Evolutionary conservation across 495 filamentous ascomycete species (phyloP), one percentile per base, ranked within the genome.

Genomic region (Podospora pseudopauciseta): DNA sequence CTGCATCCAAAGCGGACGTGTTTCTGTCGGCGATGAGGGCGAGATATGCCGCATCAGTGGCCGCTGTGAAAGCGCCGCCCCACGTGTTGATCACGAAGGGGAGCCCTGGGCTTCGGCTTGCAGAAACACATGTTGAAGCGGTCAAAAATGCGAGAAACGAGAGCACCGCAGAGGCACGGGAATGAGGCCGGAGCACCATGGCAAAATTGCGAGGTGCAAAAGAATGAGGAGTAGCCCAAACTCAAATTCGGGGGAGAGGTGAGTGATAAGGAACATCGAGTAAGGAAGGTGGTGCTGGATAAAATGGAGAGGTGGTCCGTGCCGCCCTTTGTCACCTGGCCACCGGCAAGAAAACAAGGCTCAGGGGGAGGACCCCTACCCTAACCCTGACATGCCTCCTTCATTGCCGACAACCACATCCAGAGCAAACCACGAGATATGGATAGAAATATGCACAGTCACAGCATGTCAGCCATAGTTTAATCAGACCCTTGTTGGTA

Each of bases 11-110:
- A 28, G 80, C 79, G 4, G 78, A 73, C 2, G 73, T 73, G 44
- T 66, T 53, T 49, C 15, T 49, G 9, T 49, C 15, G 9, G 39
- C 39, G 4, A 71, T 68, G 49, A 81, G 76, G 44, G 76, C 64
- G 15, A 71, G 28, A 62, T 79, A 84, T 20, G 82, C 82, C n/a
- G 81, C 80, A 66, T 84, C 79, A 19, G 82, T 84, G 61, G 81
- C 82, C 19, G 77, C 75, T 13, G 78, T 80, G 71, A 84, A 84
- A 19, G 76, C 71, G 7, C 82, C 82, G 61, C 75, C 77, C 82
- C 82, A 84, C 53, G 77, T 80, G 71, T 83, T 84, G 68, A 84
- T 78, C 9, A 80, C 75, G 70, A 83, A 72, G 7, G 81, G 81
- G 23, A 82, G 70, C 27, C 76, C 72, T 0, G 79, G 78, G 28